Percentiles rank a stretch among this genome's conserved stretches.
Conservation (phyloP, 164 flowering plant species). For the Vitis cinerea region DNA sequence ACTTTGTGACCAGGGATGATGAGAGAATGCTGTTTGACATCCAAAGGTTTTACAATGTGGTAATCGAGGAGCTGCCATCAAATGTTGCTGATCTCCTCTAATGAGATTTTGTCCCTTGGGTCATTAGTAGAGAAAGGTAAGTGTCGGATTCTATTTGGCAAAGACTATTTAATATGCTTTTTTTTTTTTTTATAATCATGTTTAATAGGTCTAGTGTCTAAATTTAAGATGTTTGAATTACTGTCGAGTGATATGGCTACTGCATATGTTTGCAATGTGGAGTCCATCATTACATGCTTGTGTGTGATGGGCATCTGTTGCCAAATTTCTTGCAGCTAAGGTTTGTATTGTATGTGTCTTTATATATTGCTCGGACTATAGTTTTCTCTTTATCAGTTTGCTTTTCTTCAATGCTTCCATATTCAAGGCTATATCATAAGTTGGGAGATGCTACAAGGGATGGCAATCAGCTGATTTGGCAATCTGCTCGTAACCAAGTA, state of each 20-base stretch:
- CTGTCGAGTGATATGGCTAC: conserved; percentile 11
- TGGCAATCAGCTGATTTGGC: too few species aligned
- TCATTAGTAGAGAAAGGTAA: conserved; percentile 1
- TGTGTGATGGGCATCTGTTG: conserved; percentile 10
- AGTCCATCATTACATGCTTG: background rate
- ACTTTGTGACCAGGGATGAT: conserved; percentile 56
- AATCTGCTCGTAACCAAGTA: too few species aligned
- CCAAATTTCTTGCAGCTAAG: conserved; percentile 21
- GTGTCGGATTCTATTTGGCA: conserved; percentile 1
- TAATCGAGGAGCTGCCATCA: conserved; percentile 63
- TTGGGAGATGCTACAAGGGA: too few species aligned
- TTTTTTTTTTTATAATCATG: background rate
- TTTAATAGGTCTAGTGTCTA: conserved; percentile 8
- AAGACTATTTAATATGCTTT: conserved; percentile 14
- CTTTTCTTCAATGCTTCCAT: too few species aligned
- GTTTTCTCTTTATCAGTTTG: too few species aligned
- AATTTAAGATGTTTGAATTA: conserved; percentile 9
- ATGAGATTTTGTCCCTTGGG: conserved; percentile 18
- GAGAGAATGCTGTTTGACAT: conserved; percentile 62
- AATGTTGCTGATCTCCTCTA: conserved; percentile 70
- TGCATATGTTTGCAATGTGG: conserved; percentile 14
- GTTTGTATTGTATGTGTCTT: conserved; percentile 8
- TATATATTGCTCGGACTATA: too few species aligned
- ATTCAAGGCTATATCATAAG: too few species aligned
- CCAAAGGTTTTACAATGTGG: conserved; percentile 64